phyloP scores from a whole-genome alignment of 352 stramenopile species.

The Phytophthora quininea region DNA sequence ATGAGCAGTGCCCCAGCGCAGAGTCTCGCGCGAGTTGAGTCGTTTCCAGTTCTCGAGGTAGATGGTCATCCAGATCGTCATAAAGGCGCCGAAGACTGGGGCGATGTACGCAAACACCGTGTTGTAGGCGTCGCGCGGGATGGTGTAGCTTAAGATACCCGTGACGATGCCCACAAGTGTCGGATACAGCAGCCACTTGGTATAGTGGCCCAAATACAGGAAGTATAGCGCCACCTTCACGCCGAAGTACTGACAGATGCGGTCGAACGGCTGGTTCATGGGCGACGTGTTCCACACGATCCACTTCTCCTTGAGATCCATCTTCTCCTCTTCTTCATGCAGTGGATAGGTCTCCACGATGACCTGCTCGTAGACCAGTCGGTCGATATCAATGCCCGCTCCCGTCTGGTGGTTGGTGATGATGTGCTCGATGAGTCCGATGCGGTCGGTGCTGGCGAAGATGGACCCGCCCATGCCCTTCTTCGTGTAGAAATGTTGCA shows the following conservation, averaged over 20 bases:
- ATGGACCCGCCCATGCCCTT: constrained; percentile 68
- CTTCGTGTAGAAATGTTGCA: constrained; percentile 71
- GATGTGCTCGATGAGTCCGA: constrained; percentile 84
- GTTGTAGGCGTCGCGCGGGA: constrained; percentile 52
- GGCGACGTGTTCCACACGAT: constrained; percentile 71
- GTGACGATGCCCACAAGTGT: constrained; percentile 91
- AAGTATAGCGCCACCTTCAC: constrained; percentile 98
- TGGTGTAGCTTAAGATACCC: constrained; percentile 74
- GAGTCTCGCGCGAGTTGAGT: constrained; percentile 72
- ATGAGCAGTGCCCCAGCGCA: constrained; percentile 86
- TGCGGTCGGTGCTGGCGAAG: constrained; percentile 79
- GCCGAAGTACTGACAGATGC: constrained; percentile 86
- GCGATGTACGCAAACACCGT: constrained; percentile 79
- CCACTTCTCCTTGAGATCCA: constrained; percentile 66
- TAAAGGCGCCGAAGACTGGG: constrained; percentile 83
- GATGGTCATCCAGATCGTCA: constrained; percentile 90
- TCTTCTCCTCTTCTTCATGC: constrained; percentile 73
- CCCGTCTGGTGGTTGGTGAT: constrained; percentile 78
- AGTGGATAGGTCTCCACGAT: constrained; percentile 83
- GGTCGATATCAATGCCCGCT: constrained; percentile 72
- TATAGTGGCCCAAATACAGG: constrained; percentile 96
- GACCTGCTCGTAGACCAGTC: constrained; percentile 75
- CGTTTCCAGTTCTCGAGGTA: constrained; percentile 93
- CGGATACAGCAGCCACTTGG: constrained; percentile 94
- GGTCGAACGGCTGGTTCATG: constrained; percentile 83